A percentile compares a stretch with the other conserved stretches of the same genome.
Evolutionary conservation across 768 basidiomycete species (phyloP).

Genomic region (Crassisporium funariophilum): DNA sequence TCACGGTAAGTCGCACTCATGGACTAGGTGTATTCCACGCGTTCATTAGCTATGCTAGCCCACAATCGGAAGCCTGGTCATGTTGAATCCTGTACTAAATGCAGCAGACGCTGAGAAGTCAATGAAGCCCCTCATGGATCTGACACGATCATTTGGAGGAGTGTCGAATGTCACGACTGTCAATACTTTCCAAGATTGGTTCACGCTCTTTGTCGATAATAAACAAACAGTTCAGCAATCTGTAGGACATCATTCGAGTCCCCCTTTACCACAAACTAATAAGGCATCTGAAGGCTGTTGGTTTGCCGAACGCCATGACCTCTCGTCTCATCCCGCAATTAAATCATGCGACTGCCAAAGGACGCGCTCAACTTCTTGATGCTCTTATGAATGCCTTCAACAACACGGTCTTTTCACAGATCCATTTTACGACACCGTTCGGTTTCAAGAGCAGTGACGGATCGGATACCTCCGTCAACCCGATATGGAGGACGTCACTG

Average conservation of each 20-base stretch:
- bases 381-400: constrained; percentile 21
- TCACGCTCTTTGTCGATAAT: constrained; percentile 21
- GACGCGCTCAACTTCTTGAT: constrained; percentile 17
- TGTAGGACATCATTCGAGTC: constrained; percentile 15
- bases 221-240: constrained; percentile 22
- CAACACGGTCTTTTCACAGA: constrained; percentile 18
- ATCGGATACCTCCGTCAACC: constrained; percentile 21
- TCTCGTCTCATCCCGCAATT: constrained; percentile 30
- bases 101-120: constrained; percentile 25
- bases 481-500: constrained; percentile 28
- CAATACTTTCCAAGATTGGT: constrained; percentile 17
- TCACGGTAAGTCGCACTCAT: constrained; percentile 15
- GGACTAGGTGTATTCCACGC: neutral
- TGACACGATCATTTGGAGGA: constrained; percentile 21
- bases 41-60: constrained; percentile 14
- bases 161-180: constrained; percentile 22
- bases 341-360: constrained; percentile 24
- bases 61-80: constrained; percentile 20
- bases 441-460: constrained; percentile 20
- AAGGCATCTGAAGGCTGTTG: constrained; percentile 21
- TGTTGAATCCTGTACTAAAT: constrained; percentile 31
- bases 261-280: constrained; percentile 4
- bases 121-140: constrained; percentile 25
- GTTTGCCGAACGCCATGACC: constrained; percentile 18
- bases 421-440: constrained; percentile 23